A percentile compares a stretch with the other conserved stretches of the same genome.
phyloP scores from a whole-genome alignment of 805 yeast genomes.

The Cyberlindnera galapagoensis region DNA sequence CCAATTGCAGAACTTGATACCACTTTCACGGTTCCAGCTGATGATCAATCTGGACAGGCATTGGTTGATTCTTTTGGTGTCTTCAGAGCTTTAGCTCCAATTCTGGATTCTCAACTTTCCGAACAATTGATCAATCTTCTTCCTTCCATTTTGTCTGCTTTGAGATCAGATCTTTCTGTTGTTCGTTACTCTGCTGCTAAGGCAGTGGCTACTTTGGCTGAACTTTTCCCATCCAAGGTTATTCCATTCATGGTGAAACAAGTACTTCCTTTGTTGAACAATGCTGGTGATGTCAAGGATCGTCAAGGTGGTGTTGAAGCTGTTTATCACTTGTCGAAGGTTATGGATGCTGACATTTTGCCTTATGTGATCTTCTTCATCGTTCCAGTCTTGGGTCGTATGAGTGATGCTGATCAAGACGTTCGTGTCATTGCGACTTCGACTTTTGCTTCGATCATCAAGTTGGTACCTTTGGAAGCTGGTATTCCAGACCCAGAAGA shows the following conservation, averaged over 20 bases:
- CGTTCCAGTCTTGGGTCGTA: conserved; percentile 94
- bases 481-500: conserved; percentile 95
- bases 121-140: conserved; percentile 45
- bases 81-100: conserved; percentile 64
- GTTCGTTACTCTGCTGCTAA: conserved; percentile 87
- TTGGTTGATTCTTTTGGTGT: conserved; percentile 85
- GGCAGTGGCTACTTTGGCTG: conserved; percentile 75
- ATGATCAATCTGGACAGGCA: conserved; percentile 60
- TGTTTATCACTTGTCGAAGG: conserved; percentile 72
- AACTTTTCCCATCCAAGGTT: conserved; percentile 58
- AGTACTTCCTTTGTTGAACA: conserved; percentile 73
- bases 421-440: conserved; percentile 90
- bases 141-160: conserved; percentile 43
- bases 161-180: conserved; percentile 71
- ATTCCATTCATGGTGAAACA: conserved; percentile 75
- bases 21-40: conserved; percentile 24
- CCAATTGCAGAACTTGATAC: conserved; percentile 43
- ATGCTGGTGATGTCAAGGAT: conserved; percentile 59
- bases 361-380: conserved; percentile 94
- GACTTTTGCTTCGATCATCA: conserved; percentile 92
- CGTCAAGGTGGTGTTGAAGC: conserved; percentile 95
- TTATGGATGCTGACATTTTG: conserved; percentile 83
- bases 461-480: conserved; percentile 92
- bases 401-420: conserved; percentile 91
- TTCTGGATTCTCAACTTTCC: conserved; percentile 43